phyloP scores from a whole-genome alignment of 306 rosid species.

The Lithocarpus polystachyus region DNA sequence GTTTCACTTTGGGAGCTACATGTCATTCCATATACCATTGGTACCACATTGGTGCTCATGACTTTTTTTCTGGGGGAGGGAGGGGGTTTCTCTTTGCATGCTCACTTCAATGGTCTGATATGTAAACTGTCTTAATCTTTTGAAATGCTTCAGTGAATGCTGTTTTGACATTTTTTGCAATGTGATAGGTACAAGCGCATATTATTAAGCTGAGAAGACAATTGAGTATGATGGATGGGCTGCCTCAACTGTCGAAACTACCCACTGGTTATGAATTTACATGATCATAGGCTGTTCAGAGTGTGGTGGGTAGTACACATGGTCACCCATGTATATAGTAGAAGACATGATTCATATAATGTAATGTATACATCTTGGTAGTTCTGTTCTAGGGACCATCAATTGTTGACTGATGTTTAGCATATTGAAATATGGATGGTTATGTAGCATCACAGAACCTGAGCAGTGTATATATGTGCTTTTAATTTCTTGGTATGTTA shows the following conservation, averaged over 20 bases:
- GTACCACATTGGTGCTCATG: neutral
- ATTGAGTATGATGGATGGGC: slow-evolving; percentile 73
- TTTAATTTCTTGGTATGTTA: neutral
- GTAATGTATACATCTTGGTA: slow-evolving; percentile 13
- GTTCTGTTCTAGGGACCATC: neutral
- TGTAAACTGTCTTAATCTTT: neutral
- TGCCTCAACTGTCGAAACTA: slow-evolving; percentile 67
- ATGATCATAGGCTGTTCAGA: slow-evolving; percentile 13
- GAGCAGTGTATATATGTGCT: neutral
- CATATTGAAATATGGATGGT: neutral
- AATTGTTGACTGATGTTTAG: slow-evolving; percentile 3
- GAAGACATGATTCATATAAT: neutral
- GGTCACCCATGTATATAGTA: slow-evolving; percentile 11
- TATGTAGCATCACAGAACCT: neutral
- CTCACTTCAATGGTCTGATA: neutral
- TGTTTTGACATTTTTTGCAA: slow-evolving; percentile 23
- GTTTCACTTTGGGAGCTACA: neutral
- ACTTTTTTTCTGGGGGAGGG: neutral
- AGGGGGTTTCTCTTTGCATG: neutral
- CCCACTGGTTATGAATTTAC: slow-evolving; percentile 62
- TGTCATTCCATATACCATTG: neutral
- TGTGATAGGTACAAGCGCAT: slow-evolving; percentile 89
- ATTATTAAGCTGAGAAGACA: slow-evolving; percentile 80
- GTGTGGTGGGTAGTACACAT: neutral
- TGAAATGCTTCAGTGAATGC: neutral